Evolutionary conservation across 1,284 basidiomycete genomes (phyloP).

Genomic region (Ceratobasidium sp.): DNA sequence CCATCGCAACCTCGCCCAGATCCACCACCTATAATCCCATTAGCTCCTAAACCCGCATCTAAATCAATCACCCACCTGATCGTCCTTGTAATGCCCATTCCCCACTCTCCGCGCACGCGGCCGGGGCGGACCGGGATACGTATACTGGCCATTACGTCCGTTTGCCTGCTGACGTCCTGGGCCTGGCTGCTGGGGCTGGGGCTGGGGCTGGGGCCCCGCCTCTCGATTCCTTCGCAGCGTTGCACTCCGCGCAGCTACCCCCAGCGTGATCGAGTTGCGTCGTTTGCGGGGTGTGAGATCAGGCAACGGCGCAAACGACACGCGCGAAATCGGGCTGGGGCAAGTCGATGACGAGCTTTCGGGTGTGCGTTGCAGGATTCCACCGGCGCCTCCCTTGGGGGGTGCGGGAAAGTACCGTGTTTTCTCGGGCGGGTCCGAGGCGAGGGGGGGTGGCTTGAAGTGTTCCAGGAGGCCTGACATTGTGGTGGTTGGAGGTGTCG

Average conservation of each 20-base stretch:
- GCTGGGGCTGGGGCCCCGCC: neutral
- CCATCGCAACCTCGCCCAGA: conserved; percentile 35
- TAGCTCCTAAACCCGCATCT: neutral
- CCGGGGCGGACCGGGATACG: conserved; percentile 29
- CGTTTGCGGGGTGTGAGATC: conserved; percentile 20
- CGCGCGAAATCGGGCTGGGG: neutral
- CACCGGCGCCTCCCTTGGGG: neutral
- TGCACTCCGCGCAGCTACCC: conserved; percentile 33
- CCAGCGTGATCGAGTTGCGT: conserved; percentile 36
- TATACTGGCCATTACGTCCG: conserved; percentile 3
- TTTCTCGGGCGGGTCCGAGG: conserved; percentile 31
- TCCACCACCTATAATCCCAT: conserved; percentile 23
- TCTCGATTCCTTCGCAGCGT: conserved; percentile 9
- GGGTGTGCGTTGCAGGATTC: conserved; percentile 19
- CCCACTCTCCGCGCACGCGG: neutral
- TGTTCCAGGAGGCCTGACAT: conserved; percentile 34
- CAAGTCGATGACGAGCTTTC: neutral
- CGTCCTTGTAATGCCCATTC: conserved; percentile 16
- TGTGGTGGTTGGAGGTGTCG: neutral
- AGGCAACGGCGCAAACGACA: conserved; percentile 36
- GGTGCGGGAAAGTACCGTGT: conserved; percentile 30
- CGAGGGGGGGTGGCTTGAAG: conserved; percentile 37
- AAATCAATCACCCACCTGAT: neutral
- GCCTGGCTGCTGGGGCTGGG: neutral
- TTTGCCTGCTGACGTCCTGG: neutral